Conservation (phyloP, 2,329 filamentous ascomycete genomes). For the Aspergillus bombycis region DNA sequence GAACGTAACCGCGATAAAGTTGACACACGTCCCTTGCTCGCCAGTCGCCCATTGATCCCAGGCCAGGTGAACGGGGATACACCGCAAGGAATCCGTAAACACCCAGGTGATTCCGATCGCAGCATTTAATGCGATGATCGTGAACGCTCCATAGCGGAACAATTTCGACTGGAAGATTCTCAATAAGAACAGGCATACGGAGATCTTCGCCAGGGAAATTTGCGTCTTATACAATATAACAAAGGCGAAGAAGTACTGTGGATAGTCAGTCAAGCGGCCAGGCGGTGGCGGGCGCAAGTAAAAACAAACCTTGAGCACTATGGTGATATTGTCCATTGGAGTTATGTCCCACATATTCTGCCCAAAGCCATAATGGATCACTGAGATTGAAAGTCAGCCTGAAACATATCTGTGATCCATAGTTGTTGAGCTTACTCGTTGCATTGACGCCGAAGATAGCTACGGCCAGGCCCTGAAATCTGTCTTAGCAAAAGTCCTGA, state of each 20-base stretch:
- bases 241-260: constrained; percentile 22
- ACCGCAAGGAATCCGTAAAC: constrained; percentile 22
- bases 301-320: constrained; percentile 20
- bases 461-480: constrained; percentile 16
- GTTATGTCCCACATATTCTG: constrained; percentile 27
- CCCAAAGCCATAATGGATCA: constrained; percentile 28
- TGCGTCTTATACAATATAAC: constrained; percentile 24
- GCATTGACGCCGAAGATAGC: constrained; percentile 15
- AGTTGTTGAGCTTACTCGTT: constrained; percentile 11
- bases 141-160: constrained; percentile 23
- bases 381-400: constrained; percentile 7
- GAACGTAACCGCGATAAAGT: constrained; percentile 22
- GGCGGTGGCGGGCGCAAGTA: not conserved
- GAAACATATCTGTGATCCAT: not conserved
- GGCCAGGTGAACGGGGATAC: constrained; percentile 23
- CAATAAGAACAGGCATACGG: constrained; percentile 29
- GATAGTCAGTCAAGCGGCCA: not conserved
- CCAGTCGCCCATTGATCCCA: constrained; percentile 22
- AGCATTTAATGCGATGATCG: constrained; percentile 25
- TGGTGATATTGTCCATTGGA: constrained; percentile 25
- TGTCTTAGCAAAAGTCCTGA: not conserved
- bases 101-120: constrained; percentile 26
- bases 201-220: constrained; percentile 30
- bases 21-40: constrained; percentile 20
- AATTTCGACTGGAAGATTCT: constrained; percentile 25